Base-by-base conservation (phyloP, 106 monocot genomes). In the Chionographis japonica region DNA sequence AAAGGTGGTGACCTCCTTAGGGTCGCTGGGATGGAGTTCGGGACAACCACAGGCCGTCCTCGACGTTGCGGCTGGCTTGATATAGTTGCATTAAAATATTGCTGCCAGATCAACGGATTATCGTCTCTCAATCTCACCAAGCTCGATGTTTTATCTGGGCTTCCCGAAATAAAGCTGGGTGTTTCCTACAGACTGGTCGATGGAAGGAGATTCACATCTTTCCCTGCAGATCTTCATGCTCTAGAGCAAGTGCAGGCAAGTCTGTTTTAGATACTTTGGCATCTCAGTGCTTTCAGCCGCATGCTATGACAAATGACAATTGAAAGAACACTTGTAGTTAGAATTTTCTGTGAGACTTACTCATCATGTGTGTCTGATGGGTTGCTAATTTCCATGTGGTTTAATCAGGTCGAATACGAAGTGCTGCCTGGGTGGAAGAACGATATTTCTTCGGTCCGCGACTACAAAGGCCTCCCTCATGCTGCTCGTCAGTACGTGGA, bases 51-150 rank as follows among this genome's bases (percentile, higher is more conserved):
- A 10, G 95, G 95, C 18, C 83, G 95, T 51, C 95, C 95, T 50
- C 74, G 95, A 35, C 91, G 92, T 2, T 97, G 95, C 74, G 95
- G 95, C 60, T 97, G 95, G 95, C 92, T 97, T 52, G 95, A 97
- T 75, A 72, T 97, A 14, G 89, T 92, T 64, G 91, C 92, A 16
- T 70, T 97, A 2, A 88, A 78, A 71, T 95, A 81, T 62, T 86
- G 74, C 52, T 88, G 88, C 41, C 83, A 84, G 68, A 92, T 97
- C 53, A 97, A 97, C 72, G 95, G 95, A 4, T 89, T 97, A 53
- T 81, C 95, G 3, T 86, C 95, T 52, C 80, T 97, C 49, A 97
- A 97, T 70, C 88, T 97, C 17, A 97, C 95, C 56, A 97, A 97
- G 74, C 81, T 97, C 51, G 95, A 97, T 74, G 95, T 97, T 40